Evolutionary conservation across 495 filamentous ascomycete species (phyloP).

Genomic region (Pseudoneurospora amorphoporcata): DNA sequence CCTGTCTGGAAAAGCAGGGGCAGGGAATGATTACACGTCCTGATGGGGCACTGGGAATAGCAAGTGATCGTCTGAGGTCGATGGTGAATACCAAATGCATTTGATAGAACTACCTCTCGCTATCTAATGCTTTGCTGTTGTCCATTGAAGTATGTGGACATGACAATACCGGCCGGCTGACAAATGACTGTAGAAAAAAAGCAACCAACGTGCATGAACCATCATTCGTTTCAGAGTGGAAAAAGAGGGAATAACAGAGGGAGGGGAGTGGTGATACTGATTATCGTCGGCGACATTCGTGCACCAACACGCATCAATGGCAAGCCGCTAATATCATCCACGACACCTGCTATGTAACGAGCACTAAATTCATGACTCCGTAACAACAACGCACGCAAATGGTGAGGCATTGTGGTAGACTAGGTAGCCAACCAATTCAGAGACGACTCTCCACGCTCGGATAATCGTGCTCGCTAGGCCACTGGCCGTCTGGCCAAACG

Average conservation of each 20-base stretch:
- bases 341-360: background rate
- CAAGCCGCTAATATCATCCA: background rate
- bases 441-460: constrained; percentile 24
- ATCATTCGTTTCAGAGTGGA: background rate
- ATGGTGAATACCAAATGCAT: background rate
- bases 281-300: background rate
- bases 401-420: background rate
- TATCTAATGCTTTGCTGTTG: background rate
- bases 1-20: too few species aligned
- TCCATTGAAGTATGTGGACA: background rate
- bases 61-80: too few species aligned
- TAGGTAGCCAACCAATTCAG: constrained; percentile 3
- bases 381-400: background rate
- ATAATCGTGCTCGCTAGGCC: constrained; percentile 57
- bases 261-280: background rate
- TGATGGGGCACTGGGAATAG: too few species aligned
- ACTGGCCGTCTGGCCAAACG: constrained; percentile 77
- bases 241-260: background rate
- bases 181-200: background rate
- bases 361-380: background rate
- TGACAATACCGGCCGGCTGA: background rate
- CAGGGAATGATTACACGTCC: too few species aligned
- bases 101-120: background rate
- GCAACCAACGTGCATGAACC: background rate
- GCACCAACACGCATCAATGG: background rate